A percentile compares a stretch with the other conserved stretches of the same genome.
Conservation (phyloP, 2,329 filamentous ascomycete species). For the Arthrobotrys sphaeroides region DNA sequence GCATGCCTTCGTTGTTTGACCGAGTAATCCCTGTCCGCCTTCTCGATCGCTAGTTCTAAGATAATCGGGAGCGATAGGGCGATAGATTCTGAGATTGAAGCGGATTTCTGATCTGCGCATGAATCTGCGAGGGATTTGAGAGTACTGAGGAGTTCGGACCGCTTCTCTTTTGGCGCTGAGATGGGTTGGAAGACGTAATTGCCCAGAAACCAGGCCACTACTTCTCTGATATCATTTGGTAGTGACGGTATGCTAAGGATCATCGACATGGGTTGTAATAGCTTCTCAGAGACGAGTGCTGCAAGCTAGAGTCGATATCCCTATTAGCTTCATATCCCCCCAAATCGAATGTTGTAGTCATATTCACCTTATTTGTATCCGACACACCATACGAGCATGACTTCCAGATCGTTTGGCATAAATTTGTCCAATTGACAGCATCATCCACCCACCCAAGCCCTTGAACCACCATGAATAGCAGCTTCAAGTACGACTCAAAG, state of each 20-base stretch:
- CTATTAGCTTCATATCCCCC: not conserved
- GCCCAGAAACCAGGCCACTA: slow-evolving; percentile 23
- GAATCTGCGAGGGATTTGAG: slow-evolving; percentile 25
- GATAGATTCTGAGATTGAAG: not conserved
- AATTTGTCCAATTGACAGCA: slow-evolving; percentile 19
- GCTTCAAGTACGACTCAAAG: slow-evolving; percentile 29
- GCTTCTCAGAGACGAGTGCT: slow-evolving; percentile 23
- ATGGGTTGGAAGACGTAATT: slow-evolving; percentile 37
- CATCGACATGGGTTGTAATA: slow-evolving; percentile 25
- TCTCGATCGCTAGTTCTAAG: slow-evolving; percentile 38
- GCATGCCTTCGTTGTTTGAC: slow-evolving; percentile 39
- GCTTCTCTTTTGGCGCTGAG: slow-evolving; percentile 32
- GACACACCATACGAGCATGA: slow-evolving; percentile 38
- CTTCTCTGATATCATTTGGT: slow-evolving; percentile 13
- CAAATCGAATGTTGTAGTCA: not conserved
- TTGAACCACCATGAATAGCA: slow-evolving; percentile 28
- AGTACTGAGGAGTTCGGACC: slow-evolving; percentile 3
- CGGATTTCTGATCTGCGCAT: not conserved
- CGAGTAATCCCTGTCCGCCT: slow-evolving; percentile 40
- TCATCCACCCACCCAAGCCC: not conserved
- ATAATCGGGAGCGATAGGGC: slow-evolving; percentile 3
- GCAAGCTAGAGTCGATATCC: slow-evolving; percentile 14
- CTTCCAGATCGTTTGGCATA: slow-evolving; percentile 46
- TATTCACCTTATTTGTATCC: slow-evolving; percentile 15
- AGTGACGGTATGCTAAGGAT: slow-evolving; percentile 32